phyloP scores from a whole-genome alignment of 1,139 yeast species.

The Nakaseomyces delphensis region DNA sequence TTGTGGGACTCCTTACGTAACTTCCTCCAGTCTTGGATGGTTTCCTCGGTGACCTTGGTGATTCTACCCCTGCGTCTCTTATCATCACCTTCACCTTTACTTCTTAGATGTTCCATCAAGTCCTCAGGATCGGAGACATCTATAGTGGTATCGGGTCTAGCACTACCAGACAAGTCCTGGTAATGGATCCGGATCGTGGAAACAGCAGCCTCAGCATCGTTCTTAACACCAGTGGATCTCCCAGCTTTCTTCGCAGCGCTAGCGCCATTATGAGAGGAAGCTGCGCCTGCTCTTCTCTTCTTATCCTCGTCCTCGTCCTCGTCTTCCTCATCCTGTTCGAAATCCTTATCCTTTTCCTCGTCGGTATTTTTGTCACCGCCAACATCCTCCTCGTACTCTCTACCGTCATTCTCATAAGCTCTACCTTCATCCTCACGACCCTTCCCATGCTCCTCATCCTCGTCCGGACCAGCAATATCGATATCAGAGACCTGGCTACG shows the following conservation, averaged over 20 bases:
- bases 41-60: conserved; percentile 31
- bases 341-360: conserved; percentile 14
- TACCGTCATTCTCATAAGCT: too few relatives aligned
- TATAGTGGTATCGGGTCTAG: conserved; percentile 5
- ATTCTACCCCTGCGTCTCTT: conserved; percentile 20
- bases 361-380: conserved; percentile 31
- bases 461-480: conserved; percentile 2
- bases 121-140: conserved; percentile 4
- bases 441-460: neutral
- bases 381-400: conserved; percentile 25
- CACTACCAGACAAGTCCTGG: conserved; percentile 5
- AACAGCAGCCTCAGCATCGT: conserved; percentile 33
- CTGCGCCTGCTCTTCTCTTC: neutral
- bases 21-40: conserved; percentile 75
- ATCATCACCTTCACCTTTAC: conserved; percentile 14
- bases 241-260: neutral
- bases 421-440: conserved; percentile 8
- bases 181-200: conserved; percentile 3
- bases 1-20: conserved; percentile 86
- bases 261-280: neutral
- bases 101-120: conserved; percentile 21
- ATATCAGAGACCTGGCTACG: conserved; percentile 1
- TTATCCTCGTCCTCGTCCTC: conserved; percentile 10
- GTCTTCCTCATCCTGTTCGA: conserved; percentile 9
- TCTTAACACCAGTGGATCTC: conserved; percentile 32